A percentile compares a stretch with the other conserved stretches of the same genome.
Evolutionary conservation across 352 stramenopile species (phyloP).

Genomic region (Thalassiosira mediterranea): DNA sequence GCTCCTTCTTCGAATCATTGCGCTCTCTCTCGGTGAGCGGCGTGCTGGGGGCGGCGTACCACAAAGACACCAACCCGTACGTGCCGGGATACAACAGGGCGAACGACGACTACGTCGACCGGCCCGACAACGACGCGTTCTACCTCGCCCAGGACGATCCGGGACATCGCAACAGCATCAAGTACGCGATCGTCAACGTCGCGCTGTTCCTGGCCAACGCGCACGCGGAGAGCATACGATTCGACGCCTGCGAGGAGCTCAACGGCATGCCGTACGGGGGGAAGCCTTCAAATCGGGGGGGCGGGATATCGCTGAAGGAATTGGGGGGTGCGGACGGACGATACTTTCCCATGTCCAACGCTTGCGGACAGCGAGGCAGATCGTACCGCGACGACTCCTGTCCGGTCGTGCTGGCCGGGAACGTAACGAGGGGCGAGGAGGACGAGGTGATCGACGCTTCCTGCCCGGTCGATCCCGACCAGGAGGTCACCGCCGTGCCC

Average conservation of each 20-base stretch:
- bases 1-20: conserved; percentile 32
- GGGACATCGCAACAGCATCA: conserved; percentile 2
- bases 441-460: not conserved
- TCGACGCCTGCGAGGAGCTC: conserved; percentile 54
- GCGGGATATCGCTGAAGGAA: conserved; percentile 13
- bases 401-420: not conserved
- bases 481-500: conserved; percentile 29
- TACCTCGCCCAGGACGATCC: conserved; percentile 35
- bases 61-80: conserved; percentile 28
- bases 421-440: not conserved
- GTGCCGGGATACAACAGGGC: conserved; percentile 5
- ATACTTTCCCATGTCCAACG: conserved; percentile 23
- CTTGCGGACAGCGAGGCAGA: conserved; percentile 18
- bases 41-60: conserved; percentile 31
- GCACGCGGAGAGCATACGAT: conserved; percentile 40
- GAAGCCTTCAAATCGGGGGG: not conserved
- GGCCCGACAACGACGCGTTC: conserved; percentile 27
- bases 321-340: conserved; percentile 36
- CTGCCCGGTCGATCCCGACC: conserved; percentile 1
- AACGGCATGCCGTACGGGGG: conserved; percentile 39
- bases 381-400: conserved; percentile 16
- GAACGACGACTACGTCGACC: conserved; percentile 2
- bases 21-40: conserved; percentile 24
- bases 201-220: conserved; percentile 46
- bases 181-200: conserved; percentile 48